Evolutionary conservation across 2,329 filamentous ascomycete species (phyloP), one percentile per base, ranked within the genome.

Genomic region (Arthroderma uncinatum): DNA sequence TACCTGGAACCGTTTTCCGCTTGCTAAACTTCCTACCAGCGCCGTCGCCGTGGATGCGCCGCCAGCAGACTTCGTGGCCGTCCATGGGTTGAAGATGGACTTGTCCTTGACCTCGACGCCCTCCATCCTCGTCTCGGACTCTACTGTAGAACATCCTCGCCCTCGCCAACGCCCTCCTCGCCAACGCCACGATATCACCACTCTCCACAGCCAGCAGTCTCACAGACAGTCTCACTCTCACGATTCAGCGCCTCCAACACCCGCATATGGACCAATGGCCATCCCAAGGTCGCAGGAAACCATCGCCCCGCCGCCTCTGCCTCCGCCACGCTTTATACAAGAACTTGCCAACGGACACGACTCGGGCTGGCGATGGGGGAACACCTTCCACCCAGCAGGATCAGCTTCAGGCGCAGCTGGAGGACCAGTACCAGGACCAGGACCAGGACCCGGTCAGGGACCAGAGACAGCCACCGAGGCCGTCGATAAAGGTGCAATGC

Each of bases 341-440:
- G 79, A 82, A 59, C 71, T 82, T 62, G 73, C 76, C 63, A 69
- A 75, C 61, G 82, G 81, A 36, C 76, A 79, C 64, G 83, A 86
- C 69, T 75, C 79, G 57, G 82, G 79, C 59, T 85, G 82, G 82
- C 74, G 79, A 67, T 82, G 80, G 76, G 80, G 78, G 61, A 84
- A 85, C 69, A 48, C 44, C 21, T 48, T 48, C 74, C 74, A 54
- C 74, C 73, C 48, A 74, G 30, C 28, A 28, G 5, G 14, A 30
- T 10, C 54, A 37, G 16, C 16, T 19, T 47, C 37, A 47, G 25
- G 14, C 37, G 37, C 37, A 40, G 25, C 42, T 28, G 2, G 37
- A 14, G 34, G 34, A 23, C 14, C 30, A 30, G 16, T 16, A 25
- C 14, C 21, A 33, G 28, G 16, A 36, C 10, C 14, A 21, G 25